Conservation (phyloP, 2,329 filamentous ascomycete genomes). For the Amesomyces nigricolor region DNA sequence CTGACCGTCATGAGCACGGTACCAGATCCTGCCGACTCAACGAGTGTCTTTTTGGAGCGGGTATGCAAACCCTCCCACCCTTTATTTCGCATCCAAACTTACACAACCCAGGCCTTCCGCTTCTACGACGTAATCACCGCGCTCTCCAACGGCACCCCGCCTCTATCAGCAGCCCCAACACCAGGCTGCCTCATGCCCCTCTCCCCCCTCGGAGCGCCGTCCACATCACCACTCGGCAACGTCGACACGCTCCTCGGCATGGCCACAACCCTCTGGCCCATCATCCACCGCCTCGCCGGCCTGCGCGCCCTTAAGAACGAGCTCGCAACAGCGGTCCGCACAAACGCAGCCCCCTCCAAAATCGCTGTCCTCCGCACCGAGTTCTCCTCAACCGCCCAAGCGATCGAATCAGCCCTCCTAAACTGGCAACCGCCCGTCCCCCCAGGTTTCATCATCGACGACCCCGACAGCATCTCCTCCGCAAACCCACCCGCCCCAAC, state of each 20-base stretch:
- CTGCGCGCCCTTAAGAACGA: slow-evolving; percentile 49
- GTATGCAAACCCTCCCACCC: slow-evolving; percentile 33
- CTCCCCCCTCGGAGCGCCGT: slow-evolving; percentile 41
- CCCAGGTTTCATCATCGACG: slow-evolving; percentile 30
- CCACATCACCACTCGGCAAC: slow-evolving; percentile 43
- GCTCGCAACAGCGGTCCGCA: slow-evolving; percentile 41
- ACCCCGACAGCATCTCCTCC: neutral
- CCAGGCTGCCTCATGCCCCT: slow-evolving; percentile 43
- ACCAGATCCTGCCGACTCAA: slow-evolving; percentile 42
- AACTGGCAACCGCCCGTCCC: slow-evolving; percentile 51
- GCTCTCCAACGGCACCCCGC: slow-evolving; percentile 54
- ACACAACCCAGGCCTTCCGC: slow-evolving; percentile 47
- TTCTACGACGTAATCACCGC: slow-evolving; percentile 63
- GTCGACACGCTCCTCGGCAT: slow-evolving; percentile 57
- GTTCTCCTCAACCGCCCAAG: slow-evolving; percentile 46
- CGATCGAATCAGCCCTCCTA: slow-evolving; percentile 50
- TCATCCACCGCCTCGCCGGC: slow-evolving; percentile 55
- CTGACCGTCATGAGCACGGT: slow-evolving; percentile 54
- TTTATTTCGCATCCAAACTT: neutral
- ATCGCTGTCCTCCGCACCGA: slow-evolving; percentile 45
- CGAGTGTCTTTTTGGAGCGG: slow-evolving; percentile 53
- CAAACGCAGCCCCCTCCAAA: slow-evolving; percentile 38
- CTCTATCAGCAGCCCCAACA: slow-evolving; percentile 46
- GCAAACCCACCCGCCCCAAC: neutral
- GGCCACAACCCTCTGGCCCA: slow-evolving; percentile 57